These are phyloP conservation scores for Psidium guajava DNA, from an alignment of 345 rosid species.

Conservation along the genomic window DNA sequence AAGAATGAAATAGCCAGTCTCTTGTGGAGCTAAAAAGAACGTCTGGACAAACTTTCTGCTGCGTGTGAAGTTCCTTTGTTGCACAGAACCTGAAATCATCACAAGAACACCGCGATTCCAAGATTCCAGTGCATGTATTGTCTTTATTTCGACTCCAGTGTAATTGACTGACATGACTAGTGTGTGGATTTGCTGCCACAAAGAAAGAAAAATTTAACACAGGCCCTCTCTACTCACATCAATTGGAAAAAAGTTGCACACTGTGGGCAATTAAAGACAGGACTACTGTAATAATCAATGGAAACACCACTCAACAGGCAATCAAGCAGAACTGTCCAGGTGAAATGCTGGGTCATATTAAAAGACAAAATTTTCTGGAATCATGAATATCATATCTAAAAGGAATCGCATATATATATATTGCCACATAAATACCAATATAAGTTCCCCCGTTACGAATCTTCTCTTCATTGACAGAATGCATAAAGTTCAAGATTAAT, in stretches of 20 bases:
- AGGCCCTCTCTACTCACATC: not conserved
- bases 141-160: conserved; percentile 55
- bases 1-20: conserved; percentile 55
- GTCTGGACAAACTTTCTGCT: conserved; percentile 57
- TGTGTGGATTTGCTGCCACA: conserved; percentile 50
- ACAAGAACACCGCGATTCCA: conserved; percentile 62
- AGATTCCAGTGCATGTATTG: conserved; percentile 46
- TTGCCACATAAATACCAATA: not conserved
- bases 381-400: not conserved
- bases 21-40: conserved; percentile 71
- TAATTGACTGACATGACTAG: conserved; percentile 37
- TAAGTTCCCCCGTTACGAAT: not conserved
- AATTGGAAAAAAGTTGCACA: not conserved
- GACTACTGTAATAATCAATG: not conserved
- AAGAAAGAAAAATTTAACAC: not conserved
- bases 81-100: conserved; percentile 63
- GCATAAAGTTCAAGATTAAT: not conserved
- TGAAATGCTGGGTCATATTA: not conserved
- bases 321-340: not conserved
- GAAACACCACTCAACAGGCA: not conserved
- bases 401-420: not conserved
- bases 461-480: not conserved
- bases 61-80: conserved; percentile 26
- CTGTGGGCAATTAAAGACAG: not conserved
- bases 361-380: not conserved